Evolutionary conservation across 179 eudicot genomes (phyloP), one percentile per base, ranked within the genome.

Genomic region (Pouteria campechiana): DNA sequence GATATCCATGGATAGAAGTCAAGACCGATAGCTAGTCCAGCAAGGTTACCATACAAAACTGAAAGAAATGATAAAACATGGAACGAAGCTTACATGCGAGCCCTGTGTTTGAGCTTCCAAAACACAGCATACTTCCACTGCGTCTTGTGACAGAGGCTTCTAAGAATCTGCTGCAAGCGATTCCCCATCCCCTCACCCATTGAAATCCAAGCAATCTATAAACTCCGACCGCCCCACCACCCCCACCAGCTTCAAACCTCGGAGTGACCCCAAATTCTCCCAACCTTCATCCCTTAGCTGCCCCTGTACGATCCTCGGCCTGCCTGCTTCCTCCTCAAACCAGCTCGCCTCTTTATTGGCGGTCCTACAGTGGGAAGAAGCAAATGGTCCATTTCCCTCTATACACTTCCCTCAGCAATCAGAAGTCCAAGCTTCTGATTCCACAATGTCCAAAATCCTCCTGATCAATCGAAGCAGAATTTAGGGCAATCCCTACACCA

Each of bases 281-380:
- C 48, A 20, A 55, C 31, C 35, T 39, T 41, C 67, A 60, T 66
- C 64, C 47, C 56, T 88, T 88, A 88, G 54, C 97, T 88, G 47
- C 82, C 97, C 40, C 97, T 84, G 50, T 88, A 88, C 44, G 97
- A 88, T 25, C 97, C 97, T 80, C 97, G 75, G 7, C 95, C 97
- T 15, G 97, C 97, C 38, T 88, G 97, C 57, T 88, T 84, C 79
- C 87, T 88, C 55, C 92, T 69, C 54, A 88, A 75, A 55, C 95
- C 84, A 27, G 81, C 81, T 65, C 94, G 71, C 68, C 73, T 78
- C 53, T 69, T 77, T 73, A 88, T 70, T 19, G 97, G 97, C 57
- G 97, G 97, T 64, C 81, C 95, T 44, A 73, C 73, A 9, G 76
- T 71, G 25, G 80, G 72, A 35, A 81, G 58, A 50, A 80, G 57